Conservation (phyloP, 1,139 yeast species). For the Geotrichum phurueaensis region DNA sequence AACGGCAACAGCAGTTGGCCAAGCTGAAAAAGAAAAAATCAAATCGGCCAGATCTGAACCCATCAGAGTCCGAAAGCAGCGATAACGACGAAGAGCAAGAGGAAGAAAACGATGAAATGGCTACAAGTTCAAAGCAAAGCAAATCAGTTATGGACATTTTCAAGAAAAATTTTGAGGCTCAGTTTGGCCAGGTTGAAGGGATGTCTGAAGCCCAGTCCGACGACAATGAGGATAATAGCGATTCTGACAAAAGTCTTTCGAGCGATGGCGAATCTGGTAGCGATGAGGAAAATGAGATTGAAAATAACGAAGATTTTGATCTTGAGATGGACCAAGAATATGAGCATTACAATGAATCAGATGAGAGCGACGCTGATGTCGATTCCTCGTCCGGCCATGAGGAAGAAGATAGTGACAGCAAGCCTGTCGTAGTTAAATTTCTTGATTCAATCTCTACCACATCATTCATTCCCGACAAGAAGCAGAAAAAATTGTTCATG, state of each 20-base stretch:
- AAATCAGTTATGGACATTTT: constrained; percentile 11
- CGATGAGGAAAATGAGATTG: constrained; percentile 20
- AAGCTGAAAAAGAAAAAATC: not conserved
- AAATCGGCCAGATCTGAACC: constrained; percentile 4
- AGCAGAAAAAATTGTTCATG: constrained; percentile 42
- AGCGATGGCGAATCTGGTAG: constrained; percentile 8
- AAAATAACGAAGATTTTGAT: constrained; percentile 22
- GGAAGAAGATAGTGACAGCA: constrained; percentile 14
- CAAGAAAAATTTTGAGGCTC: constrained; percentile 18
- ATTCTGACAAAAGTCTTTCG: not conserved
- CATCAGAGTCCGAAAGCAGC: not conserved
- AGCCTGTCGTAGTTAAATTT: constrained; percentile 46
- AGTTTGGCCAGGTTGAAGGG: constrained; percentile 22
- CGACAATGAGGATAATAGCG: constrained; percentile 5
- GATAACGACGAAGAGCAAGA: constrained; percentile 1
- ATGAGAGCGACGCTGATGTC: constrained; percentile 15
- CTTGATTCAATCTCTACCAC: constrained; percentile 35
- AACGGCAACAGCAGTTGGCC: not conserved
- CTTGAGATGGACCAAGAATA: constrained; percentile 16
- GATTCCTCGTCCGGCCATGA: not conserved
- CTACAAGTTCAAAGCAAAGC: not conserved
- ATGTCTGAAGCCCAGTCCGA: not conserved
- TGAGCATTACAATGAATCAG: constrained; percentile 13
- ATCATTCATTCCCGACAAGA: constrained; percentile 36
- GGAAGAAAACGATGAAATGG: constrained; percentile 1